phyloP scores from a whole-genome alignment of 2,329 filamentous ascomycete genomes.

The Monosporascus ibericus region DNA sequence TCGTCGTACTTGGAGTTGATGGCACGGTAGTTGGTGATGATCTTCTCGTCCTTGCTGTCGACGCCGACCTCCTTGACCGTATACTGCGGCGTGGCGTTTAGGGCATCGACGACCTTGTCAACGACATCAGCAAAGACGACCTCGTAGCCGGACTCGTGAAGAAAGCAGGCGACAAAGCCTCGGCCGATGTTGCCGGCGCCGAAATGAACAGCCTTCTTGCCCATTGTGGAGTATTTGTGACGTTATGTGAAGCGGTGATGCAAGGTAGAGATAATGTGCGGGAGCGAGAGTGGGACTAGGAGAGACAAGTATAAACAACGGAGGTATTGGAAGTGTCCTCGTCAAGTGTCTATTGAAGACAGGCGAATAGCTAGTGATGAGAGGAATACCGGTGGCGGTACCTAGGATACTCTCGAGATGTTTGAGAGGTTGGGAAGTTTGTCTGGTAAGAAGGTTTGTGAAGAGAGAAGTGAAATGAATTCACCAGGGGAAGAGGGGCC shows the following conservation, averaged over 20 bases:
- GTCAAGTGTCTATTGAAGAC: too few relatives aligned
- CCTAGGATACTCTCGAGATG: too few relatives aligned
- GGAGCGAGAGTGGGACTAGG: too few relatives aligned
- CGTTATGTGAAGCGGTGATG: neutral
- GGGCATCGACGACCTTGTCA: constrained; percentile 70
- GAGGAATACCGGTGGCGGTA: too few relatives aligned
- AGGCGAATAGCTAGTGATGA: too few relatives aligned
- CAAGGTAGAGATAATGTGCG: too few relatives aligned
- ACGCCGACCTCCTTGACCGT: constrained; percentile 87
- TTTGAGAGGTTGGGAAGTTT: too few relatives aligned
- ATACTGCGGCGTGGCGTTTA: constrained; percentile 74
- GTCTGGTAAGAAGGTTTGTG: too few relatives aligned
- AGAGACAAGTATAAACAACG: too few relatives aligned
- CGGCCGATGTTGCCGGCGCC: constrained; percentile 81
- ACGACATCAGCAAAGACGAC: constrained; percentile 96
- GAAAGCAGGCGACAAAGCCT: constrained; percentile 84
- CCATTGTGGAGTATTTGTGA: constrained; percentile 31
- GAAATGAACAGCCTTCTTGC: constrained; percentile 74
- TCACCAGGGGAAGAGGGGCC: too few relatives aligned
- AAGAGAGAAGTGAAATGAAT: too few relatives aligned
- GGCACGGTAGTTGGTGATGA: constrained; percentile 91
- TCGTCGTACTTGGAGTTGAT: constrained; percentile 91
- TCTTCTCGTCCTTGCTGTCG: constrained; percentile 73
- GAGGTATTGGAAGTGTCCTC: too few relatives aligned
- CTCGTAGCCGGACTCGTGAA: constrained; percentile 91